Base-by-base conservation (phyloP, 2,329 filamentous ascomycete genomes). In the Chaetomium olivaceum region DNA sequence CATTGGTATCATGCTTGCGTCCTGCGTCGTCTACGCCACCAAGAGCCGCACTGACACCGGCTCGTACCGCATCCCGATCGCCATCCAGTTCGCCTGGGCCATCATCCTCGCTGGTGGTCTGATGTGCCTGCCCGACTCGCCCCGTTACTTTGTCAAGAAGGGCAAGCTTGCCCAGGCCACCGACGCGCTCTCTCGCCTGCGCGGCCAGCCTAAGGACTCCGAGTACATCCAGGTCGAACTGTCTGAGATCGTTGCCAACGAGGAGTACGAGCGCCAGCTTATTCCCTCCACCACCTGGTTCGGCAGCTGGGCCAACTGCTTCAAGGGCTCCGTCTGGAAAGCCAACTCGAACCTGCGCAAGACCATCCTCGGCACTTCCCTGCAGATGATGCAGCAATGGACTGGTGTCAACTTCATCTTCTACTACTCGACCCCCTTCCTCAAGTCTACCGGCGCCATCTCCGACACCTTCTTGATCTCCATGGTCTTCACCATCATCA, bases 371-470 rank as follows among this genome's bases (percentile, higher is more conserved):
- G 89, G 89, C 73, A 90, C 87, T 54, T 89, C 88, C 29, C 82
- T 91, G 39, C 89, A 92, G 82, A 91, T 91, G 89, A 91, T 91
- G 88, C 89, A 91, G 79, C 89, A 91, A 79, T 86, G 83, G 87
- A 93, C 91, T 29, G 91, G 92, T 82, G 90, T 96, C 80, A 96
- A 96, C 85, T 96, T 94, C 80, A 91, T 95, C 83, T 95, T 93
- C 83, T 91, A 92, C 81, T 92, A 89, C 81, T 92, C 91, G 43
- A 93, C 91, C 39, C 87, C 90, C 66, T 96, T 96, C 87, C 91
- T 96, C 81, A 80, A 90, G 79, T 87, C 88, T 27, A 89, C 90
- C 33, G 89, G 89, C 71, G 90, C 90, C 73, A 92, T 96, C 73
- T 71, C 76, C 68, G 89, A 96, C 82, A 83, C 86, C 52, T 96